These are phyloP conservation scores for Ceratocystis colombiana DNA, from an alignment of 2,329 filamentous ascomycete species.

Conservation along the genomic window DNA sequence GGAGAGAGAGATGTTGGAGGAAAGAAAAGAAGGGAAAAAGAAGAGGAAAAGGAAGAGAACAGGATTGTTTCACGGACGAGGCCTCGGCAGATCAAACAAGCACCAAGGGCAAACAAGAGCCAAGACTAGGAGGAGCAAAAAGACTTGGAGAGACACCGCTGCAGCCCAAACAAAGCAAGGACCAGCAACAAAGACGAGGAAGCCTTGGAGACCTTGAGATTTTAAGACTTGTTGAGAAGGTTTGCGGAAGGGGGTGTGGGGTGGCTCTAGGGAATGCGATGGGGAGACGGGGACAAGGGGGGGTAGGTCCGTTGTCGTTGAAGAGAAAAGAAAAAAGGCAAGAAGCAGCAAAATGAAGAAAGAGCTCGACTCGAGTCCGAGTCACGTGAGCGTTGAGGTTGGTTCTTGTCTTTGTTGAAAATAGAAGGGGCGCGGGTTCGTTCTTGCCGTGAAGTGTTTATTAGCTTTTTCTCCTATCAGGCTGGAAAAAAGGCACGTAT, in stretches of 20 bases:
- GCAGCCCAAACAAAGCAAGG: conserved; percentile 21
- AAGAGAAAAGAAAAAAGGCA: neutral
- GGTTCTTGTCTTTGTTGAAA: neutral
- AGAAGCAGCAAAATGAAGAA: neutral
- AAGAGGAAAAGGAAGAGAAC: neutral
- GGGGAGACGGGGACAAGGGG: neutral
- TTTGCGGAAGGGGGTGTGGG: conserved; percentile 3
- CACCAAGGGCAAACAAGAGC: conserved; percentile 15
- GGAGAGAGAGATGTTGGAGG: neutral
- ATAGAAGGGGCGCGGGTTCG: conserved; percentile 1
- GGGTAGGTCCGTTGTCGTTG: neutral
- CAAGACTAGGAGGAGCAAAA: conserved; percentile 12
- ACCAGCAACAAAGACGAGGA: conserved; percentile 16
- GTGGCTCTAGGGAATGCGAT: conserved; percentile 11
- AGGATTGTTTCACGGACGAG: conserved; percentile 13
- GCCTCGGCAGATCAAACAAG: conserved; percentile 17
- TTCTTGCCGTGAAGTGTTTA: neutral
- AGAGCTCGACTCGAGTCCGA: neutral
- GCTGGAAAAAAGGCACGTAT: neutral
- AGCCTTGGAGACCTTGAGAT: neutral
- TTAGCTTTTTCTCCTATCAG: neutral
- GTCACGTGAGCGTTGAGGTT: neutral
- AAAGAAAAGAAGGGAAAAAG: neutral
- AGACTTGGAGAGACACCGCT: conserved; percentile 1
- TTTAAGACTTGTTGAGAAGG: conserved; percentile 16